A percentile compares a stretch with the other conserved stretches of the same genome.
These are phyloP conservation scores for Lodderomyces theae DNA, from an alignment of 1,139 yeast genomes.

Conservation along the genomic window DNA sequence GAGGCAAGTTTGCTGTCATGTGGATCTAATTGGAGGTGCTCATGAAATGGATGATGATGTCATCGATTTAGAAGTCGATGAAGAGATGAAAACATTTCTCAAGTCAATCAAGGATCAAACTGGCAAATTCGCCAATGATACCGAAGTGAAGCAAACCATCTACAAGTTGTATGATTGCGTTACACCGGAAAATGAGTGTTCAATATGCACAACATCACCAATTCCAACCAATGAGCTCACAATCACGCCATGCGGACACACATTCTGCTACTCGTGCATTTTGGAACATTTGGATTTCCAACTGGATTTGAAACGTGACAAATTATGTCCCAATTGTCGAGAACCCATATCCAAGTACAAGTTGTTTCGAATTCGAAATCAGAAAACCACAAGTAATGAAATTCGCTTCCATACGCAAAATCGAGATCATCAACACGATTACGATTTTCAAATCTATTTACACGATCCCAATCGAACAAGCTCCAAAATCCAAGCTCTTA, in stretches of 20 bases:
- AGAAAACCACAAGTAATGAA: constrained; percentile 29
- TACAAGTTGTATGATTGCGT: constrained; percentile 23
- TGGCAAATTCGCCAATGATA: constrained; percentile 37
- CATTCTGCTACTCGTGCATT: constrained; percentile 74
- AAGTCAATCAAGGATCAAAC: constrained; percentile 16
- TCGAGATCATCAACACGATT: constrained; percentile 22
- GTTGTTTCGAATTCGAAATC: constrained; percentile 37
- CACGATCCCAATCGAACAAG: constrained; percentile 57
- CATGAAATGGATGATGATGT: constrained; percentile 39
- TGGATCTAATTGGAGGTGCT: constrained; percentile 53
- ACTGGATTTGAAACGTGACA: constrained; percentile 21
- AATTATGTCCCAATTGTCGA: constrained; percentile 65
- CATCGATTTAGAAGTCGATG: constrained; percentile 18
- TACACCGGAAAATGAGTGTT: constrained; percentile 65
- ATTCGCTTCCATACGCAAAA: constrained; percentile 31
- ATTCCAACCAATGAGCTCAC: constrained; percentile 56
- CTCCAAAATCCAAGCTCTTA: constrained; percentile 71
- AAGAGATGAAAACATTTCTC: constrained; percentile 15
- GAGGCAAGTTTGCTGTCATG: constrained; percentile 88
- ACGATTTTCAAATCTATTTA: constrained; percentile 34
- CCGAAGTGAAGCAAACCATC: constrained; percentile 29
- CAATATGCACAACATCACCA: constrained; percentile 73
- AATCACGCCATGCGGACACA: constrained; percentile 78
- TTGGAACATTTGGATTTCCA: constrained; percentile 63
- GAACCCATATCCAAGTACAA: constrained; percentile 40